Evolutionary conservation across 129 eudicot genomes (phyloP), one percentile per base, ranked within the genome.

Genomic region (Scalesia atractyloides): DNA sequence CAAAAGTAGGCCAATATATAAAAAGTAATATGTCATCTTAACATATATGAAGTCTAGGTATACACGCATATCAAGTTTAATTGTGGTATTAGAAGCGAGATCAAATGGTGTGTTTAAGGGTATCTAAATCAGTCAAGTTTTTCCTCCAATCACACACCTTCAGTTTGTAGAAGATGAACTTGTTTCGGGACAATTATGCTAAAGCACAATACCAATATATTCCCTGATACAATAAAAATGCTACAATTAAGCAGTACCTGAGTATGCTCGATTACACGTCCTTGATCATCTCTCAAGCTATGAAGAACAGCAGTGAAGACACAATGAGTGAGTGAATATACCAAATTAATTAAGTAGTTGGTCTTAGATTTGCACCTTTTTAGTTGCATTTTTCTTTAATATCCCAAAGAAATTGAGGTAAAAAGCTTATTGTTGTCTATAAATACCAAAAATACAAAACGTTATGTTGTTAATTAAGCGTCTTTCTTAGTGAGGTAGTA

Each of bases 231-330:
- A 66, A 75, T 4, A n/a, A 47, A 16, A 59, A 58, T 14, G 13
- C 58, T 60, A 66, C 68, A 24, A 58, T 58, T 30, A 16, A 41
- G 15, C 58, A 64, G 58, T 78, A 78, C 82, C 77, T 64, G 72
- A 18, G 82, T 78, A 17, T 64, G 66, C 77, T 78, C 67, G n/a
- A 78, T 78, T 44, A 53, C 3, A 39, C 26, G 50, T 64, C 82
- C 82, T n/a, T 53, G 37, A 33, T 65, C 73, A 71, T 78, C 82
- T 43, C 46, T 19, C 57, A 78, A 63, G 33, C 82, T 78, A 43
- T 71, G 66, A 43, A 52, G 64, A 58, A 58, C 39, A 58, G 17
- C 9, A 63, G 48, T 63, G 15, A 63, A 15, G 68, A 63, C 49
- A 64, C 69, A 37, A 15, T 37, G 24, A 64, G n/a, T 36, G 69